Evolutionary conservation across 768 basidiomycete species (phyloP).

Genomic region (Tremella mesenterica): DNA sequence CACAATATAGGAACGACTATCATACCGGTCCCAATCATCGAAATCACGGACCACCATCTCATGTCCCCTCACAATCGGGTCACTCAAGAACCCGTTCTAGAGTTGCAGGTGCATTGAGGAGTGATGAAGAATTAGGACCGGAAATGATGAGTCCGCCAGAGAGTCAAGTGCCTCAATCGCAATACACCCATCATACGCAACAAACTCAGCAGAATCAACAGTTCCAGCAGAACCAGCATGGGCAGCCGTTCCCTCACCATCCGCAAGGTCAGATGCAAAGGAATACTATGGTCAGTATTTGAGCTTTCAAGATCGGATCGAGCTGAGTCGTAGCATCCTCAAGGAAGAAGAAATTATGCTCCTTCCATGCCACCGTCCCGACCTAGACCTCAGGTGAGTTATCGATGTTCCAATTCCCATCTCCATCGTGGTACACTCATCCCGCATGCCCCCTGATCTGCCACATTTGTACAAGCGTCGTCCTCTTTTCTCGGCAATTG

Average conservation of each 20-base stretch:
- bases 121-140: constrained; percentile 16
- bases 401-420: neutral
- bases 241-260: neutral
- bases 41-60: neutral
- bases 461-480: too few relatives aligned
- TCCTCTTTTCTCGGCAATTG: too few relatives aligned
- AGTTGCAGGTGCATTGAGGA: constrained; percentile 34
- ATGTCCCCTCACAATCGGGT: constrained; percentile 8
- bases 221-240: neutral
- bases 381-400: constrained; percentile 17
- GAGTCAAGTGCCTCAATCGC: constrained; percentile 3
- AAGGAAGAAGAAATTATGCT: constrained; percentile 14
- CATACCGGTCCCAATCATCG: constrained; percentile 1
- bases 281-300: neutral
- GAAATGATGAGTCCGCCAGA: neutral
- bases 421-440: too few relatives aligned
- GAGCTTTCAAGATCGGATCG: neutral
- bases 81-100: constrained; percentile 17
- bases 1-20: constrained; percentile 1
- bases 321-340: neutral
- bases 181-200: neutral
- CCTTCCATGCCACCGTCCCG: constrained; percentile 30
- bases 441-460: too few relatives aligned
- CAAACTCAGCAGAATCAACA: constrained; percentile 2
- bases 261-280: neutral